These are phyloP conservation scores for Microstegium vimineum DNA, from an alignment of 176 grass and related monocot species.

Conservation along the genomic window DNA sequence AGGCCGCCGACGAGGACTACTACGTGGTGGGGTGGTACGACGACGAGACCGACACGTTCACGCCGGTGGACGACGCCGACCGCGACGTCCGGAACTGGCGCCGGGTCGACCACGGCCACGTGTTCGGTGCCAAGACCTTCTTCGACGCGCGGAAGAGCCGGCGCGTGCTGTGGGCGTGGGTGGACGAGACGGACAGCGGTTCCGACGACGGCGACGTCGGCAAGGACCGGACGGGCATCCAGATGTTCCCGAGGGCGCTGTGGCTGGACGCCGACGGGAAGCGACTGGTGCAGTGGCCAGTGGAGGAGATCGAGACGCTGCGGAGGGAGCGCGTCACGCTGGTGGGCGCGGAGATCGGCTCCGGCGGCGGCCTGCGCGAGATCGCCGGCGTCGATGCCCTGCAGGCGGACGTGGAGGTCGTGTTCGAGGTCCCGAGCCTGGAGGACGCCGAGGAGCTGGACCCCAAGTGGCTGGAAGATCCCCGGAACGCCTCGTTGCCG, in stretches of 20 bases:
- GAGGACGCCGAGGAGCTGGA: slow-evolving; percentile 45
- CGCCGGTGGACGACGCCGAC: slow-evolving; percentile 13
- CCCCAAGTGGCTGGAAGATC: slow-evolving; percentile 30
- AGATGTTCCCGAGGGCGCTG: slow-evolving; percentile 49
- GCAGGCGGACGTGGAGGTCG: slow-evolving; percentile 63
- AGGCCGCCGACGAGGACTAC: slow-evolving; percentile 41
- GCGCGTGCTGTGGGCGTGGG: slow-evolving; percentile 70
- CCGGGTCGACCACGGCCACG: slow-evolving; percentile 57
- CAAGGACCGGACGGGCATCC: slow-evolving; percentile 56
- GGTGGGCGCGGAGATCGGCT: background rate
- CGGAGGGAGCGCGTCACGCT: slow-evolving; percentile 23
- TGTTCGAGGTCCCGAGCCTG: slow-evolving; percentile 44
- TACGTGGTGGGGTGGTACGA: slow-evolving; percentile 62
- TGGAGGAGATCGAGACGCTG: slow-evolving; percentile 57
- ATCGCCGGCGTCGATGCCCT: slow-evolving; percentile 33
- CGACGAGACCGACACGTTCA: slow-evolving; percentile 37
- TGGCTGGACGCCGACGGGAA: slow-evolving; percentile 51
- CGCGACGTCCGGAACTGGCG: slow-evolving; percentile 39
- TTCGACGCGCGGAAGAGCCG: slow-evolving; percentile 50
- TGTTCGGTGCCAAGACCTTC: slow-evolving; percentile 79
- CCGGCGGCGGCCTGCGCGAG: slow-evolving; percentile 35
- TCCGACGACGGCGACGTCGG: slow-evolving; percentile 12
- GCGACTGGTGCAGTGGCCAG: slow-evolving; percentile 60
- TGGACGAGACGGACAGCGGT: slow-evolving; percentile 45
- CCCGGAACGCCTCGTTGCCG: slow-evolving; percentile 17